Conservation (phyloP, 139 green algal species). For the Tetratostichococcus sp. region DNA sequence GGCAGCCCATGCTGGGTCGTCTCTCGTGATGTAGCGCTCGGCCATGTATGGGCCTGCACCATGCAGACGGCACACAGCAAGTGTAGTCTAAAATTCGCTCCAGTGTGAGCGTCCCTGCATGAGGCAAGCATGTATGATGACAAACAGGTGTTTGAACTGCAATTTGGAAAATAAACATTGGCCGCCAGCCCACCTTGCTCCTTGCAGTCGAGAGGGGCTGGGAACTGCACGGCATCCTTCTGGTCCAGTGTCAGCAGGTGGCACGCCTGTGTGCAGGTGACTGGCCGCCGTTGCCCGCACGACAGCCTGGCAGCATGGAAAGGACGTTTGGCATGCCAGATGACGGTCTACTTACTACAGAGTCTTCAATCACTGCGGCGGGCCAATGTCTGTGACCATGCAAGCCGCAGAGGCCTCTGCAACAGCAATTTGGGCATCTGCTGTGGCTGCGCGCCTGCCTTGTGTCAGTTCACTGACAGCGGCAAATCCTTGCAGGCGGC, state of each 20-base stretch:
- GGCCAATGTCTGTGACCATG: no score
- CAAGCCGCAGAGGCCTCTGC: no score
- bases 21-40: background rate
- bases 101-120: no score
- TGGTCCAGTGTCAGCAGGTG: background rate
- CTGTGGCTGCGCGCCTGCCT: no score
- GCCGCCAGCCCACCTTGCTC: background rate
- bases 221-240: background rate
- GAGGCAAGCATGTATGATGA: no score
- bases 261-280: background rate
- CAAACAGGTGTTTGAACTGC: no score
- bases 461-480: no score
- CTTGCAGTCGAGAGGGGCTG: background rate
- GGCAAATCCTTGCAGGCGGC: background rate
- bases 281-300: background rate
- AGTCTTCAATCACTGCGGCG: no score
- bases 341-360: background rate
- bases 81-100: no score
- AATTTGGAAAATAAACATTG: no score
- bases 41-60: background rate
- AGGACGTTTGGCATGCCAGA: background rate
- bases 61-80: no score
- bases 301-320: constrained; percentile 14
- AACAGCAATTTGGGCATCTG: no score
- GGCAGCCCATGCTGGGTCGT: background rate